These are phyloP conservation scores for Kuraishia floccosa DNA, from an alignment of 805 yeast species.

Conservation along the genomic window DNA sequence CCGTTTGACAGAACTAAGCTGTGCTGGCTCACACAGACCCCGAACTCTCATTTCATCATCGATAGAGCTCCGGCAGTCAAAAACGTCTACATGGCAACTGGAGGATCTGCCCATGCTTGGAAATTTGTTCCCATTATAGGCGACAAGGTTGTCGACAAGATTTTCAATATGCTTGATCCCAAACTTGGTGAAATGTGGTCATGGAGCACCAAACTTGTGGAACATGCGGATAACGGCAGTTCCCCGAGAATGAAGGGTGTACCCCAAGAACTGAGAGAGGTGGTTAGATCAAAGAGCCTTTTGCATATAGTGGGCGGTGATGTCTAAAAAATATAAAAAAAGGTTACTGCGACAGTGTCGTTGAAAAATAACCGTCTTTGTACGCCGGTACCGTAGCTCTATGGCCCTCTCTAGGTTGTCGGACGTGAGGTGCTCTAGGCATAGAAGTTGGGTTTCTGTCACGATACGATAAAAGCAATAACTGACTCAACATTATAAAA, in stretches of 20 bases:
- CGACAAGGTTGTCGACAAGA: conserved; percentile 13
- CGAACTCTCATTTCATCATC: conserved; percentile 12
- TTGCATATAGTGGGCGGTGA: no score
- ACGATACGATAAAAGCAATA: no score
- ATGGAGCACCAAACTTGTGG: conserved; percentile 9
- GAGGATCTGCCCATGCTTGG: conserved; percentile 17
- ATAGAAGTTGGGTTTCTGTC: no score
- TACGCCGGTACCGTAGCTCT: no score
- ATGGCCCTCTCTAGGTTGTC: no score
- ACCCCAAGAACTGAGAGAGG: conserved; percentile 8
- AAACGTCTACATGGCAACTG: conserved; percentile 13
- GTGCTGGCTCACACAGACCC: conserved; percentile 15
- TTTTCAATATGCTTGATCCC: conserved; percentile 9
- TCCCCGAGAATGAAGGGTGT: conserved; percentile 15
- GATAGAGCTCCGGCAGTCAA: conserved; percentile 11
- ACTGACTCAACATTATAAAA: no score
- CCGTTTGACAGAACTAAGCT: conserved; percentile 14
- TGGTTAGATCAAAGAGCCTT: no score
- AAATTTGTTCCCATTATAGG: conserved; percentile 15
- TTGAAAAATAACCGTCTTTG: no score
- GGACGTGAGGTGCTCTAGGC: no score
- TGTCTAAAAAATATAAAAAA: no score
- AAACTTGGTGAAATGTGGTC: conserved; percentile 10
- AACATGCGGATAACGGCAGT: conserved; percentile 9
- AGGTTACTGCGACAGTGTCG: no score